These are phyloP conservation scores for Rubia peregrina DNA, from an alignment of 305 asterid genomes.

Conservation along the genomic window DNA sequence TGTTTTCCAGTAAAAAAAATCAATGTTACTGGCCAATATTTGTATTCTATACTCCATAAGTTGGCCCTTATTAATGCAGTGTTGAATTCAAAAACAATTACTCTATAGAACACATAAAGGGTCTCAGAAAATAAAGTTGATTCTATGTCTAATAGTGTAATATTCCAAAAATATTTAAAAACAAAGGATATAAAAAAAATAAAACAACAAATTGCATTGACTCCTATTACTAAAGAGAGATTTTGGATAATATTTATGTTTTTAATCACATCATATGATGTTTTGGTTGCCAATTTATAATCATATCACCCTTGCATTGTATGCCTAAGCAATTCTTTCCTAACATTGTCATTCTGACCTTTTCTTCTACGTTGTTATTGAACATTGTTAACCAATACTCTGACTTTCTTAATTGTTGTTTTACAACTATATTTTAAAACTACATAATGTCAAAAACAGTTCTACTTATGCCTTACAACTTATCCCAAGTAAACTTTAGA, in stretches of 20 bases:
- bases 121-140: neutral
- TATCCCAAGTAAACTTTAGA: too few species aligned
- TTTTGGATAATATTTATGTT: neutral
- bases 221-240: neutral
- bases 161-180: neutral
- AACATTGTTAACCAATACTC: too few species aligned
- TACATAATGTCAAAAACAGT: too few species aligned
- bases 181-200: neutral
- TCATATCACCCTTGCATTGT: neutral
- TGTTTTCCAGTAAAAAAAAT: neutral
- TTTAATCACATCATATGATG: neutral
- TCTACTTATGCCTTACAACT: too few species aligned
- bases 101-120: neutral
- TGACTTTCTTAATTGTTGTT: too few species aligned
- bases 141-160: neutral
- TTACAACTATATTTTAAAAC: too few species aligned
- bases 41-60: neutral
- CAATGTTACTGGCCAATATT: neutral
- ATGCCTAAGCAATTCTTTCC: neutral
- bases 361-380: too few species aligned
- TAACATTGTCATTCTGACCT: neutral
- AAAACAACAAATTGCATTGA: neutral
- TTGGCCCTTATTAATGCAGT: neutral
- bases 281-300: neutral
- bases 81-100: neutral